Conservation (phyloP, 208 protist genomes). For the Acanthamoeba castellanii region DNA sequence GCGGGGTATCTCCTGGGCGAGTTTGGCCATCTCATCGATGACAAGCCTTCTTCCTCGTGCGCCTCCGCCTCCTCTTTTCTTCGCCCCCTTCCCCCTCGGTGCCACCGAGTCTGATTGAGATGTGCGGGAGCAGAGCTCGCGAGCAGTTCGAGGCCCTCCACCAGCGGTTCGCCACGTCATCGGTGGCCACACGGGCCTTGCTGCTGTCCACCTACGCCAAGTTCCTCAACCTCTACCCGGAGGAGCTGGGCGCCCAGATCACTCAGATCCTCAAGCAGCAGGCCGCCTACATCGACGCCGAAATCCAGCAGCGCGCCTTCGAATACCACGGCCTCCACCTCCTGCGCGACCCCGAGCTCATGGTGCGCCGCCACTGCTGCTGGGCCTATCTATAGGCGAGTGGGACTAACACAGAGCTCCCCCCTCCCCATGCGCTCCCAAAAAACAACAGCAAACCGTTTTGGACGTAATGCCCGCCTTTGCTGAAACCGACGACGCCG, state of each 20-base stretch:
- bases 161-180: conserved; percentile 89
- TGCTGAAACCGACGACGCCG: conserved; percentile 45
- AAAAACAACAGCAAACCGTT: conserved; percentile 61
- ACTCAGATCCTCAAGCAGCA: conserved; percentile 90
- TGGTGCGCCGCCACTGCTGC: neutral
- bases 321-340: conserved; percentile 94
- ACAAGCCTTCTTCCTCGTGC: conserved; percentile 92
- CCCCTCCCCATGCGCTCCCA: too few species aligned
- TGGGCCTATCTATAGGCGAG: too few species aligned
- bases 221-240: conserved; percentile 95
- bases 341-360: conserved; percentile 72
- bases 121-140: conserved; percentile 44
- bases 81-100: neutral
- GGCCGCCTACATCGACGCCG: conserved; percentile 92
- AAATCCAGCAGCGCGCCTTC: conserved; percentile 97
- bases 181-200: conserved; percentile 91
- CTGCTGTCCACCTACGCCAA: conserved; percentile 97
- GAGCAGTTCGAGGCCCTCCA: conserved; percentile 93
- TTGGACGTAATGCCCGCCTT: conserved; percentile 73
- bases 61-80: neutral
- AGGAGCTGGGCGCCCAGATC: conserved; percentile 89
- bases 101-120: neutral
- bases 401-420: too few species aligned
- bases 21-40: conserved; percentile 97
- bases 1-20: conserved; percentile 97